A percentile compares a stretch with the other conserved stretches of the same genome.
Conservation (phyloP, 768 basidiomycete genomes). For the Cystobasidium ongulense region DNA sequence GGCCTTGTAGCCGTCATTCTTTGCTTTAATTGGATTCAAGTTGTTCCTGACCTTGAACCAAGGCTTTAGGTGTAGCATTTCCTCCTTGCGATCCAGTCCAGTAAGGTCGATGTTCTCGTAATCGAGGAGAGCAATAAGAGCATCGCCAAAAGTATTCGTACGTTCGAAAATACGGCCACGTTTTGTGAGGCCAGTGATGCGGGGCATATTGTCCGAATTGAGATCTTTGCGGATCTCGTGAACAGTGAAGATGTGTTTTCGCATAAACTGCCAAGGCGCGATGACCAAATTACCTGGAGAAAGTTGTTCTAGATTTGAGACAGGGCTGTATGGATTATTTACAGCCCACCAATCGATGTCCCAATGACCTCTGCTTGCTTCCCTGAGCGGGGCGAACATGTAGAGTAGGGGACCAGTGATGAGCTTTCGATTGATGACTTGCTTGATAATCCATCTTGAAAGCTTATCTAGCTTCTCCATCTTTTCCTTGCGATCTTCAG, state of each 20-base stretch:
- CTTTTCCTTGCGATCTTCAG: conserved; percentile 50
- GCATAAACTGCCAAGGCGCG: conserved; percentile 30
- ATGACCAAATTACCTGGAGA: conserved; percentile 15
- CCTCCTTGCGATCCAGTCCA: not conserved
- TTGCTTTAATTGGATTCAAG: conserved; percentile 24
- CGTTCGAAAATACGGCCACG: conserved; percentile 19
- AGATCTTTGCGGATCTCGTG: conserved; percentile 19
- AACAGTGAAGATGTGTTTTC: conserved; percentile 29
- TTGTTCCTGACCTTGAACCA: conserved; percentile 27
- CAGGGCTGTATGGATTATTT: not conserved
- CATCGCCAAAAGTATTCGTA: conserved; percentile 8
- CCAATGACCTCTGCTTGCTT: conserved; percentile 38
- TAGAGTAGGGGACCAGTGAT: conserved; percentile 51
- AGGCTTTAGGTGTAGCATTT: conserved; percentile 26
- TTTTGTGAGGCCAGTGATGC: conserved; percentile 21
- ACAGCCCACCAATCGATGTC: conserved; percentile 34
- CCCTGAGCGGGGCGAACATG: conserved; percentile 60
- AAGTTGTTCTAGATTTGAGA: not conserved
- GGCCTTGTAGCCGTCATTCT: not conserved
- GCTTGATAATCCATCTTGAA: conserved; percentile 54
- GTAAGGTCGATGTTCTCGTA: conserved; percentile 18
- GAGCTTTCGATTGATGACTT: conserved; percentile 18
- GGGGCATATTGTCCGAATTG: conserved; percentile 23
- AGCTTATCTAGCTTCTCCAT: conserved; percentile 58
- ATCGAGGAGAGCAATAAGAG: conserved; percentile 25